Evolutionary conservation across 805 yeast genomes (phyloP).

Genomic region (Candida arabinofermentans): DNA sequence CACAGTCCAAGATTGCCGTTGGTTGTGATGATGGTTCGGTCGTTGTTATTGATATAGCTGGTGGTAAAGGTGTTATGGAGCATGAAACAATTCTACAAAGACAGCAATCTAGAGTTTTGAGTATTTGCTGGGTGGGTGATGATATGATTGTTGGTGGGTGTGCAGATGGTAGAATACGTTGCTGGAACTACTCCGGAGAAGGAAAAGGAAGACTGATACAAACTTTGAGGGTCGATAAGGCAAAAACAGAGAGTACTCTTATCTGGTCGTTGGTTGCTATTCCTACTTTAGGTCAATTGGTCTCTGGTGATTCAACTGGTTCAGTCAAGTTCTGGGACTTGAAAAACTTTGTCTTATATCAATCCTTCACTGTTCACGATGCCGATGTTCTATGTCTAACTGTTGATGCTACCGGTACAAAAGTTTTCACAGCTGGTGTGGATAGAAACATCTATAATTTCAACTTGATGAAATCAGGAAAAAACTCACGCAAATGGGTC

Average conservation of each 20-base stretch:
- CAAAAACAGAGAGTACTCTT: constrained; percentile 78
- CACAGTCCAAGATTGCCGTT: constrained; percentile 65
- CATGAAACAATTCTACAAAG: constrained; percentile 73
- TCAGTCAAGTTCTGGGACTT: constrained; percentile 90
- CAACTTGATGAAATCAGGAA: constrained; percentile 40
- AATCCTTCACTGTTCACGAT: constrained; percentile 78
- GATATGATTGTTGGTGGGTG: constrained; percentile 83
- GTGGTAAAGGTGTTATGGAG: constrained; percentile 81
- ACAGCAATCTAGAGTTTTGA: constrained; percentile 76
- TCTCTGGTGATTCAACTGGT: constrained; percentile 97
- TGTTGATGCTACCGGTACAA: constrained; percentile 54
- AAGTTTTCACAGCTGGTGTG: constrained; percentile 84
- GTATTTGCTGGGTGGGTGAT: constrained; percentile 70
- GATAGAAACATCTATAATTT: constrained; percentile 86
- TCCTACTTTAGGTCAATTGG: constrained; percentile 64
- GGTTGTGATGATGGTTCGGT: constrained; percentile 97
- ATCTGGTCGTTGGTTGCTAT: constrained; percentile 82
- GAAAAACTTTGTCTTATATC: constrained; percentile 67
- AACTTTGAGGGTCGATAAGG: constrained; percentile 89
- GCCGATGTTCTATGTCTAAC: constrained; percentile 84
- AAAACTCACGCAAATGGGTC: constrained; percentile 59
- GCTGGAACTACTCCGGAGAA: constrained; percentile 56
- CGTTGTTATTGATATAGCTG: constrained; percentile 76
- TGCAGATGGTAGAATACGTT: constrained; percentile 86
- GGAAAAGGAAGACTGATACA: constrained; percentile 64